Evolutionary conservation across 331 rosid species (phyloP).

Genomic region (Acacia pycnantha): DNA sequence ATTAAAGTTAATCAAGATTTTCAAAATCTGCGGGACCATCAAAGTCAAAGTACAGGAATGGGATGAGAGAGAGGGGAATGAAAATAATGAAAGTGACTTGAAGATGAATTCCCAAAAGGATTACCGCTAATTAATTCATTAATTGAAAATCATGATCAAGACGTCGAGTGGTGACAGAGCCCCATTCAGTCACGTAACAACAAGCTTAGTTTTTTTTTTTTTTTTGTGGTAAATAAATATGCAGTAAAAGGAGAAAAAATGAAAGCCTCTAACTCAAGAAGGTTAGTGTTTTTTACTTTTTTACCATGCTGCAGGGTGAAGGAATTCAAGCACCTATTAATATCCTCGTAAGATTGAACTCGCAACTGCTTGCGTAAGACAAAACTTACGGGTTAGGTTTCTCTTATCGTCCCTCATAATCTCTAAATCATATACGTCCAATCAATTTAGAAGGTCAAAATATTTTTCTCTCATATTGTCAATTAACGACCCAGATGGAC

Average conservation of each 20-base stretch:
- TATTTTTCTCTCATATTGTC: too few relatives aligned
- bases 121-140: conserved; percentile 11
- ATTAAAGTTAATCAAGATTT: background rate
- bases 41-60: conserved; percentile 23
- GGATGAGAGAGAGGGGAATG: background rate
- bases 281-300: background rate
- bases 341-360: too few relatives aligned
- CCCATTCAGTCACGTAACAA: conserved; percentile 29
- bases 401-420: too few relatives aligned
- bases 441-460: too few relatives aligned
- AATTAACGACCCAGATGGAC: too few relatives aligned
- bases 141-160: conserved; percentile 30
- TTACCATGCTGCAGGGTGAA: too few relatives aligned
- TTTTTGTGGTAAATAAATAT: background rate
- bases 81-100: conserved; percentile 14
- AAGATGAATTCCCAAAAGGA: conserved; percentile 23
- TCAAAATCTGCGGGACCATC: conserved; percentile 12
- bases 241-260: background rate
- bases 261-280: background rate
- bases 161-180: conserved; percentile 43
- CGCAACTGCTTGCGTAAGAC: too few relatives aligned
- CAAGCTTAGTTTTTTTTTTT: background rate
- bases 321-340: too few relatives aligned
- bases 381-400: too few relatives aligned
- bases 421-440: too few relatives aligned